Evolutionary conservation across 441 rosid genomes (phyloP).

Genomic region (Corymbia citriodora): DNA sequence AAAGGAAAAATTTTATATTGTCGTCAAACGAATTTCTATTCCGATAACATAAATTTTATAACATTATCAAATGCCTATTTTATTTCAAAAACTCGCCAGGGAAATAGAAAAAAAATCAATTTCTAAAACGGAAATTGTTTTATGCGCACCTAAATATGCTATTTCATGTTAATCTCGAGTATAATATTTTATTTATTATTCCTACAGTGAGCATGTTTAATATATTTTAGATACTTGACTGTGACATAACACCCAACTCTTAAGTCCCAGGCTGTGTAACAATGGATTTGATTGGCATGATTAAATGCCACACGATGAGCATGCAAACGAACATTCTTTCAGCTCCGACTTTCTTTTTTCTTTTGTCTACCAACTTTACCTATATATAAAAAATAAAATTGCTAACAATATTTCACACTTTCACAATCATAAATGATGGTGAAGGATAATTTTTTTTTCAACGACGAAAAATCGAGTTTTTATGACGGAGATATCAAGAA

Average conservation of each 20-base stretch:
- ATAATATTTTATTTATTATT: neutral
- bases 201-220: fast-evolving
- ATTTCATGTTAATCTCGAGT: neutral
- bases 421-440: neutral
- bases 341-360: fast-evolving
- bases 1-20: no score
- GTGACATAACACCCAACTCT: neutral
- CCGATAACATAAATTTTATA: no score
- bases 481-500: neutral
- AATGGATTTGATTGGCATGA: neutral
- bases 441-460: neutral
- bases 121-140: no score
- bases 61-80: no score
- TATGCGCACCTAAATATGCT: no score
- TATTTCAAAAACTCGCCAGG: no score
- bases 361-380: fast-evolving
- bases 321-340: fast-evolving
- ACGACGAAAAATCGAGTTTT: no score
- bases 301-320: fast-evolving
- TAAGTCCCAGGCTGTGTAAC: fast-evolving
- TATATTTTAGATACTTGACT: neutral
- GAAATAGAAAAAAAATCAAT: no score
- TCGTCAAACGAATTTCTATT: no score
- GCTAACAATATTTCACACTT: neutral
- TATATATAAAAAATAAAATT: neutral